A percentile compares a stretch with the other conserved stretches of the same genome.
Evolutionary conservation across 2,329 filamentous ascomycete genomes (phyloP).

Genomic region (Fusarium domesticum): DNA sequence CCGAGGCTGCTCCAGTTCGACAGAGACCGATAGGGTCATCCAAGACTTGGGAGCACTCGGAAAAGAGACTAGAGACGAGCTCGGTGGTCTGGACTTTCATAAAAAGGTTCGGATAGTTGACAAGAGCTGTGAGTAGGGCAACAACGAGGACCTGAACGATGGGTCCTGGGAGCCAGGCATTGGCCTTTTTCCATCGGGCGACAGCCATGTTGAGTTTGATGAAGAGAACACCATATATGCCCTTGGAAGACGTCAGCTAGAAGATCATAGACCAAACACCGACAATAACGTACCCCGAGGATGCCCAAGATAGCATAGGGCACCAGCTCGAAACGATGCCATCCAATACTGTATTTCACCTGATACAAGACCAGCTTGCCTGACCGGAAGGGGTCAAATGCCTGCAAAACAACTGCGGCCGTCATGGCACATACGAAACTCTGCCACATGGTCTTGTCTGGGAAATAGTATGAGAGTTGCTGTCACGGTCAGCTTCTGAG

Average conservation of each 20-base stretch:
- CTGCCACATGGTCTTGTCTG: slow-evolving; percentile 99
- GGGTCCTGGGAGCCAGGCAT: slow-evolving; percentile 65
- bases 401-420: slow-evolving; percentile 90
- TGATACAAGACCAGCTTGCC: slow-evolving; percentile 96
- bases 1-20: slow-evolving; percentile 78
- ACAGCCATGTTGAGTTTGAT: slow-evolving; percentile 92
- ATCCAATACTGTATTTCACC: slow-evolving; percentile 85
- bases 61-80: slow-evolving; percentile 86
- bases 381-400: slow-evolving; percentile 89
- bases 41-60: slow-evolving; percentile 77
- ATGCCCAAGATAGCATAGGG: slow-evolving; percentile 86
- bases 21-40: slow-evolving; percentile 91
- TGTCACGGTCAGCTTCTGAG: slow-evolving; percentile 31
- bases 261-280: too few species aligned
- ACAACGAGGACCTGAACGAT: slow-evolving; percentile 77
- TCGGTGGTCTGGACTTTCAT: slow-evolving; percentile 92
- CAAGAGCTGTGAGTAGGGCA: slow-evolving; percentile 75
- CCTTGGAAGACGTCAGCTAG: too few species aligned
- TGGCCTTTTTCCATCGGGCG: slow-evolving; percentile 72
- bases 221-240: slow-evolving; percentile 91
- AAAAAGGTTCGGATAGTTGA: slow-evolving; percentile 95
- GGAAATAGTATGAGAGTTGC: slow-evolving; percentile 96
- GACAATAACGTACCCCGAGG: slow-evolving; percentile 62
- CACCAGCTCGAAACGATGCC: slow-evolving; percentile 91
- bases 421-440: slow-evolving; percentile 99